A percentile compares a stretch with the other conserved stretches of the same genome.
These are phyloP conservation scores for Trametes cingulata DNA, from an alignment of 768 basidiomycete genomes.

Conservation along the genomic window DNA sequence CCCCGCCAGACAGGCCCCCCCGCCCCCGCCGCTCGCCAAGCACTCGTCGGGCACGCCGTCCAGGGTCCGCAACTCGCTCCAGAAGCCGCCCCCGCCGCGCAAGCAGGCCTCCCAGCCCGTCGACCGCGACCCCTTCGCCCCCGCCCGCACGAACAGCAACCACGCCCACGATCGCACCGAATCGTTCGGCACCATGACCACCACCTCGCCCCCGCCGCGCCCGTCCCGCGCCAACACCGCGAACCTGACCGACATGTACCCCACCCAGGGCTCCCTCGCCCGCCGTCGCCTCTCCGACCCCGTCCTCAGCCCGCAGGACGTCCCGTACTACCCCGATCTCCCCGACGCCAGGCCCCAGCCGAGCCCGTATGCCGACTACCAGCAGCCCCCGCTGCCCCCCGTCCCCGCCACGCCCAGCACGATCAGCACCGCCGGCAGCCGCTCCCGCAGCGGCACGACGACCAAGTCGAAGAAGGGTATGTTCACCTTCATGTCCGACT, in stretches of 20 bases:
- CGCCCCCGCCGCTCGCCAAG: constrained; percentile 39
- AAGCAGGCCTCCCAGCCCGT: constrained; percentile 47
- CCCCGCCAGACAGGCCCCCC: constrained; percentile 50
- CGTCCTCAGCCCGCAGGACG: constrained; percentile 35
- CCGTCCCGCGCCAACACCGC: constrained; percentile 86
- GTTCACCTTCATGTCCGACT: constrained; percentile 63
- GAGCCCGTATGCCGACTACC: constrained; percentile 8
- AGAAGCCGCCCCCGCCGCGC: constrained; percentile 53
- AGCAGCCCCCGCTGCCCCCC: constrained; percentile 21
- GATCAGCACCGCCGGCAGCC: constrained; percentile 32
- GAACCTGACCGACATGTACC: constrained; percentile 73
- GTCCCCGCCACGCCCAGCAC: constrained; percentile 20
- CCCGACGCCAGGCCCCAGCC: constrained; percentile 26
- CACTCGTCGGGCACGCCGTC: constrained; percentile 35
- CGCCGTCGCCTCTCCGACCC: constrained; percentile 57
- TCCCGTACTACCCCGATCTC: constrained; percentile 31
- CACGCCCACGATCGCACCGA: constrained; percentile 30
- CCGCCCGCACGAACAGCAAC: constrained; percentile 31
- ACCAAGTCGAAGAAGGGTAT: constrained; percentile 63
- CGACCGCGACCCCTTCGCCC: constrained; percentile 63
- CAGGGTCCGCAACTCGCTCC: constrained; percentile 54
- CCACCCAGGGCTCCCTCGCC: constrained; percentile 41
- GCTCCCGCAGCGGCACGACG: constrained; percentile 45
- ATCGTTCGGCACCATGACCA: constrained; percentile 30
- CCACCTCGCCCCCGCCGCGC: constrained; percentile 66